Conservation (phyloP, 768 basidiomycete species). For the Lentinula sp. region DNA sequence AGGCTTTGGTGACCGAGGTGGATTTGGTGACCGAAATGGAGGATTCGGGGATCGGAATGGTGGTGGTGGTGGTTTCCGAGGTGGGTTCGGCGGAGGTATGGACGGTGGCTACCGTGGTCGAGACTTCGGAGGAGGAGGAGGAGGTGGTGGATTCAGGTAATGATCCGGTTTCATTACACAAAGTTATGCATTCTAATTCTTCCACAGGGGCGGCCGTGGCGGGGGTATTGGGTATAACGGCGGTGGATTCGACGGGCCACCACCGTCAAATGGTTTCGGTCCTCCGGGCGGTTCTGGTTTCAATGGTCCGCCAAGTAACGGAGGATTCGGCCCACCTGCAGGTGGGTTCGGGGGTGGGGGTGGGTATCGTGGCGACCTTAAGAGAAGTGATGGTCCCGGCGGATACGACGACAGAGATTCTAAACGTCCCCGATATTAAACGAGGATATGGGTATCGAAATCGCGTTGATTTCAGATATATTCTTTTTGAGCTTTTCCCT, state of each 20-base stretch:
- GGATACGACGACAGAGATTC: constrained; percentile 78
- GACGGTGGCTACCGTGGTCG: constrained; percentile 22
- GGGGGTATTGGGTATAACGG: constrained; percentile 70
- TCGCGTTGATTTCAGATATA: neutral
- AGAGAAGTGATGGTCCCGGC: constrained; percentile 68
- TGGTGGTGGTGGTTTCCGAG: constrained; percentile 20
- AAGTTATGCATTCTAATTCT: constrained; percentile 13
- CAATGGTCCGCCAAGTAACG: constrained; percentile 28
- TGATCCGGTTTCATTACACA: constrained; percentile 20
- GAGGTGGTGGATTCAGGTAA: constrained; percentile 30
- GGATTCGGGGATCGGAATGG: constrained; percentile 33
- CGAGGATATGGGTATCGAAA: neutral
- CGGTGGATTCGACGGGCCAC: constrained; percentile 49
- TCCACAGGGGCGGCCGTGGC: constrained; percentile 53
- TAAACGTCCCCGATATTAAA: constrained; percentile 78
- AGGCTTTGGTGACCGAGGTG: constrained; percentile 32
- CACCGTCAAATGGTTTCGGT: constrained; percentile 33
- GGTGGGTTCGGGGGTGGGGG: constrained; percentile 45
- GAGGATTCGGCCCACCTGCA: constrained; percentile 40
- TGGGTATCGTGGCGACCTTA: constrained; percentile 68
- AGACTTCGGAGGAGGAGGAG: constrained; percentile 21
- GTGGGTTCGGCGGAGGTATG: constrained; percentile 27
- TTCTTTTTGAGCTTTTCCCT: neutral
- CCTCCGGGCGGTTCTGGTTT: constrained; percentile 27
- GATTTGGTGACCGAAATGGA: constrained; percentile 33